A percentile compares a stretch with the other conserved stretches of the same genome.
Evolutionary conservation across 306 rosid species (phyloP).

Genomic region (Trifolium fragiferum): DNA sequence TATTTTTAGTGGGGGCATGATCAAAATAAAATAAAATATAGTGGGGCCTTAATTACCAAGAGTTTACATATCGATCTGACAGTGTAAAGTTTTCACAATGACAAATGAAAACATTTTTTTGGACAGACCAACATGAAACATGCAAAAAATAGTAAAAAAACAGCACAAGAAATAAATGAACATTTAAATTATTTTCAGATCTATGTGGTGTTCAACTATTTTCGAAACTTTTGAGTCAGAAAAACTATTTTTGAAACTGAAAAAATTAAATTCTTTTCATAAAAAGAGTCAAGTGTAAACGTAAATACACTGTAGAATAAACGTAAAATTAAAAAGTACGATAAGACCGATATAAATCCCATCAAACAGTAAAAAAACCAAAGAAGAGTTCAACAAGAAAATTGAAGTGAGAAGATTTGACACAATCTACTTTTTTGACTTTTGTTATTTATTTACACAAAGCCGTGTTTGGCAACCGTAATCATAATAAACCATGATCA

Average conservation of each 20-base stretch:
- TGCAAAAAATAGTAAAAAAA: too few species aligned
- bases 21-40: too few species aligned
- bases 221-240: too few species aligned
- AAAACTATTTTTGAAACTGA: neutral
- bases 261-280: neutral
- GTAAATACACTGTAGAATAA: neutral
- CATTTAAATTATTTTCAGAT: too few species aligned
- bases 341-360: constrained; percentile 26
- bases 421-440: constrained; percentile 44
- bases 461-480: constrained; percentile 37
- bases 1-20: too few species aligned
- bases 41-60: too few species aligned
- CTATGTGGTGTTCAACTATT: too few species aligned
- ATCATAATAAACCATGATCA: constrained; percentile 35
- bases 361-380: constrained; percentile 30
- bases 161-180: too few species aligned
- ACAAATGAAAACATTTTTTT: too few species aligned
- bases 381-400: constrained; percentile 4
- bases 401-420: constrained; percentile 26
- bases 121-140: too few species aligned
- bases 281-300: neutral
- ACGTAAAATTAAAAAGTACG: neutral
- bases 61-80: too few species aligned
- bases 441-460: constrained; percentile 9
- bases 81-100: too few species aligned